Evolutionary conservation across 805 yeast species (phyloP).

Genomic region (Wickerhamiella galacta): DNA sequence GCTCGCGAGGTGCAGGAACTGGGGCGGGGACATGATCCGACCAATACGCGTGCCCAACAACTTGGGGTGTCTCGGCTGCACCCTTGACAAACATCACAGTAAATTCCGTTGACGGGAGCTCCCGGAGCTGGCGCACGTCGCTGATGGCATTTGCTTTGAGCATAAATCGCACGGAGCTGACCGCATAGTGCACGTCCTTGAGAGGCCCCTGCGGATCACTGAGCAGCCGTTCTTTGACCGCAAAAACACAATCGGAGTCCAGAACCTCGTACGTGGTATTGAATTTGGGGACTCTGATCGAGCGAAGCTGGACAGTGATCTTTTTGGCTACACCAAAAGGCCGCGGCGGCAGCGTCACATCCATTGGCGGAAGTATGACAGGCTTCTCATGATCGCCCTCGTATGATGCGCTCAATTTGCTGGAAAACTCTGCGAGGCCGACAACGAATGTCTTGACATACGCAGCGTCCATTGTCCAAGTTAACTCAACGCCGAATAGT

Average conservation of each 20-base stretch:
- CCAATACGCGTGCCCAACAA: slow-evolving; percentile 13
- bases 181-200: slow-evolving; percentile 2
- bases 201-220: slow-evolving; percentile 17
- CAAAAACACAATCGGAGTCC: slow-evolving; percentile 13
- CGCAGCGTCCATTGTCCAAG: too few species aligned
- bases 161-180: slow-evolving; percentile 10
- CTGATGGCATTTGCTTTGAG: slow-evolving; percentile 12
- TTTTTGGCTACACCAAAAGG: not conserved
- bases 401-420: not conserved
- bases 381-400: not conserved
- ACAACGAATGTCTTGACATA: not conserved
- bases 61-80: slow-evolving; percentile 7
- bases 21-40: too few species aligned
- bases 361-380: not conserved
- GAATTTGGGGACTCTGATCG: slow-evolving; percentile 62
- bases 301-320: slow-evolving; percentile 32
- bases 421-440: not conserved
- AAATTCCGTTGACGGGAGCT: slow-evolving; percentile 10
- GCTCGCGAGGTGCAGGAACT: not conserved
- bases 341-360: not conserved
- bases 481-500: too few species aligned
- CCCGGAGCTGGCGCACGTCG: slow-evolving; percentile 12
- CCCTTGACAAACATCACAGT: slow-evolving; percentile 12
- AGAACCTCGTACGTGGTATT: slow-evolving; percentile 17
- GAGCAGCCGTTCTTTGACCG: slow-evolving; percentile 19